phyloP scores from a whole-genome alignment of 345 rosid species.

The Eucalyptus globulus region DNA sequence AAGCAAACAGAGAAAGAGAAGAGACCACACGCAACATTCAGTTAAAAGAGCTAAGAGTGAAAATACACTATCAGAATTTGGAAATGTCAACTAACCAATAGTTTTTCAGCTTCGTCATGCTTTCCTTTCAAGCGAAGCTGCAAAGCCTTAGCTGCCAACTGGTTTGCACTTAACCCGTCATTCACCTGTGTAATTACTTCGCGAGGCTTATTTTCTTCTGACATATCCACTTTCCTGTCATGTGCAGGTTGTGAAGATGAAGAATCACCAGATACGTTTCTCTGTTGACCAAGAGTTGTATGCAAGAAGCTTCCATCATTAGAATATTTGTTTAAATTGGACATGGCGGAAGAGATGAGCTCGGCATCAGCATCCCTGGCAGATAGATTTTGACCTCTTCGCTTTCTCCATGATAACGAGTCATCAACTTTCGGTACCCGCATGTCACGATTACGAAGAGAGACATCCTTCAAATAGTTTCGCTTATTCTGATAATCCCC shows the following conservation, averaged over 20 bases:
- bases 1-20: neutral
- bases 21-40: neutral
- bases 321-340: conserved; percentile 55
- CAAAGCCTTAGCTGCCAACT: conserved; percentile 80
- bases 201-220: neutral
- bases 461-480: conserved; percentile 56
- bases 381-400: conserved; percentile 21
- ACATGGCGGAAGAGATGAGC: conserved; percentile 41
- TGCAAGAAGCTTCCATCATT: conserved; percentile 78
- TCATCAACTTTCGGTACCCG: conserved; percentile 57
- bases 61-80: neutral
- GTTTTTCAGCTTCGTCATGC: conserved; percentile 72
- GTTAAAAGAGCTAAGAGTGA: neutral
- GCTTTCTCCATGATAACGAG: conserved; percentile 73
- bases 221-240: neutral
- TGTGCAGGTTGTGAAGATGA: conserved; percentile 7
- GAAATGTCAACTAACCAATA: conserved; percentile 34
- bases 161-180: conserved; percentile 55
- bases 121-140: conserved; percentile 91
- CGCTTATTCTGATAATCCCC: conserved; percentile 16
- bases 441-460: conserved; percentile 44
- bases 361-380: conserved; percentile 22
- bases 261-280: conserved; percentile 10
- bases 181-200: conserved; percentile 9
- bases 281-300: conserved; percentile 24